Conservation (phyloP, 192 early-diverging fungal genomes). For the Coemansia sp. region DNA sequence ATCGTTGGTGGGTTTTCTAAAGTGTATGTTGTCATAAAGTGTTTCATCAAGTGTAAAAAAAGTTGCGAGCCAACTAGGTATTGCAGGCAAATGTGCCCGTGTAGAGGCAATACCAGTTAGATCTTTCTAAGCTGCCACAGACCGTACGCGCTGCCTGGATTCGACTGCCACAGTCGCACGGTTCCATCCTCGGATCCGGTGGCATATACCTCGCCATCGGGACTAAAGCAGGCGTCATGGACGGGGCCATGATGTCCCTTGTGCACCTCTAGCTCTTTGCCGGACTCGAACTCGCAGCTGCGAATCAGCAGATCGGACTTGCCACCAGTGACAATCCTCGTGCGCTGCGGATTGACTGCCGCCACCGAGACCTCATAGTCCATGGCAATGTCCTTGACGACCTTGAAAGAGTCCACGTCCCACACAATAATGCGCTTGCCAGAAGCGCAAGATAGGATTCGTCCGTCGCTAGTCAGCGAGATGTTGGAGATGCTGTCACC, state of each 20-base stretch:
- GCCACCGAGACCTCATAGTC: constrained; percentile 75
- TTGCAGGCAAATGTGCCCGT: background rate
- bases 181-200: constrained; percentile 92
- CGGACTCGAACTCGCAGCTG: constrained; percentile 78
- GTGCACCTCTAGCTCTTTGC: constrained; percentile 74
- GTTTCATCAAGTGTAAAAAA: background rate
- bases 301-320: constrained; percentile 80
- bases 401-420: constrained; percentile 65
- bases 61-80: background rate
- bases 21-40: background rate
- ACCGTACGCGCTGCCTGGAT: constrained; percentile 76
- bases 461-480: constrained; percentile 70
- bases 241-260: constrained; percentile 92
- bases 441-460: constrained; percentile 73
- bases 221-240: constrained; percentile 86
- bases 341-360: constrained; percentile 76
- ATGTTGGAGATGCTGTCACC: constrained; percentile 68
- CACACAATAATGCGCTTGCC: constrained; percentile 74
- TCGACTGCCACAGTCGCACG: constrained; percentile 86
- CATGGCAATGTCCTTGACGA: constrained; percentile 57
- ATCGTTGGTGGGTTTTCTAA: background rate
- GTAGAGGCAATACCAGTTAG: constrained; percentile 2
- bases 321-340: constrained; percentile 78
- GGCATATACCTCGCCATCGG: constrained; percentile 88
- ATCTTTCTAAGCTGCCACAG: constrained; percentile 67